phyloP scores from a whole-genome alignment of 352 stramenopile genomes.

The Phytophthora pseudosyringae region DNA sequence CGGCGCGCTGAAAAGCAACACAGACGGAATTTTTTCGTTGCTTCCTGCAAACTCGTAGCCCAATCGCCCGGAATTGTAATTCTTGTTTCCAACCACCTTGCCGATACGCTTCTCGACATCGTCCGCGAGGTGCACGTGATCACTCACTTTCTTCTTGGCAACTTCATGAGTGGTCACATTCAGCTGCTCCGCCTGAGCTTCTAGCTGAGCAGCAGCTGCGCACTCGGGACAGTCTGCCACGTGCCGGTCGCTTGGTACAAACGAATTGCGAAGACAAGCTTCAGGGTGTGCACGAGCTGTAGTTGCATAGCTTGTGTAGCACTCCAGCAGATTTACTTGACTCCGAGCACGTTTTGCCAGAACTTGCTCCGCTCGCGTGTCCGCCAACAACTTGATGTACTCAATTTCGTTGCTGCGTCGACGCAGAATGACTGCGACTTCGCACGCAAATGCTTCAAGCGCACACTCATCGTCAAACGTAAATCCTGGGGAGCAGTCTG shows the following conservation, averaged over 20 bases:
- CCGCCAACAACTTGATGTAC: slow-evolving; percentile 89
- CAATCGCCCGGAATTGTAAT: slow-evolving; percentile 37
- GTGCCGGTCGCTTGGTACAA: slow-evolving; percentile 53
- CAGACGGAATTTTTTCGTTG: slow-evolving; percentile 15
- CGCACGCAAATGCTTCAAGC: slow-evolving; percentile 85
- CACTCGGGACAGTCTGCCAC: slow-evolving; percentile 49
- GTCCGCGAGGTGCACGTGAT: slow-evolving; percentile 7
- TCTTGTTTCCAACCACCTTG: slow-evolving; percentile 17
- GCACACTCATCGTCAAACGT: slow-evolving; percentile 87
- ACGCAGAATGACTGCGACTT: slow-evolving; percentile 87
- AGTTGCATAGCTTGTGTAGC: slow-evolving; percentile 76
- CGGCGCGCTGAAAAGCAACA: slow-evolving; percentile 36
- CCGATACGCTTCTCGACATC: slow-evolving; percentile 28
- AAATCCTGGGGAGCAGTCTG: slow-evolving; percentile 45
- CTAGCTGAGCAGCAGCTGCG: slow-evolving; percentile 26
- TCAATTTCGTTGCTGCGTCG: slow-evolving; percentile 87
- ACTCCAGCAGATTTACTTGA: slow-evolving; percentile 81
- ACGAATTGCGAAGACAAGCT: slow-evolving; percentile 65
- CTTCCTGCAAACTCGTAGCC: slow-evolving; percentile 37
- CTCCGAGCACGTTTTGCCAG: slow-evolving; percentile 72
- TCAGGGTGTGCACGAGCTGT: slow-evolving; percentile 51
- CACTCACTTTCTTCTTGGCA: slow-evolving; percentile 6
- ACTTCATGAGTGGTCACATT: background rate
- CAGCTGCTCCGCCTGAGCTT: slow-evolving; percentile 27
- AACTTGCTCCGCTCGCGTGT: slow-evolving; percentile 78